phyloP scores from a whole-genome alignment of 1,284 basidiomycete species.

The Microbotryum saponariae region DNA sequence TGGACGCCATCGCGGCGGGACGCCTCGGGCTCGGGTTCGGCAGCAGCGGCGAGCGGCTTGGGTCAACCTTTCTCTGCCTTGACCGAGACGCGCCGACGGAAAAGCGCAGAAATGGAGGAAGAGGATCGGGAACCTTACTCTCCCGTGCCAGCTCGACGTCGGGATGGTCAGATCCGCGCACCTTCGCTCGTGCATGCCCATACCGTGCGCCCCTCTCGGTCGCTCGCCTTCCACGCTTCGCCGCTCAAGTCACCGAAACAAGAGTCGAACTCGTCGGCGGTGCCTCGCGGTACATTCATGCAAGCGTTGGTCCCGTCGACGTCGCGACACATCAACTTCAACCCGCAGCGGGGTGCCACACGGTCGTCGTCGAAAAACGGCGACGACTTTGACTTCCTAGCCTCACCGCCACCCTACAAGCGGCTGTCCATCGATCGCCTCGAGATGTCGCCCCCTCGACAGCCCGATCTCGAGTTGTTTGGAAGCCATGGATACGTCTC shows the following conservation, averaged over 20 bases:
- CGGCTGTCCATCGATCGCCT: conserved; percentile 27
- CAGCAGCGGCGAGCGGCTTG: not conserved
- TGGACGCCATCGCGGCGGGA: conserved; percentile 8
- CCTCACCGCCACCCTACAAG: conserved; percentile 21
- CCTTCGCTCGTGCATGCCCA: conserved; percentile 30
- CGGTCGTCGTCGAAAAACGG: not conserved
- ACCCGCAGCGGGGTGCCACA: not conserved
- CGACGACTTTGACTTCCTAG: not conserved
- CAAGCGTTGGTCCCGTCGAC: conserved; percentile 6
- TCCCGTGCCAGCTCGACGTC: conserved; percentile 3
- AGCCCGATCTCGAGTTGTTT: conserved; percentile 17
- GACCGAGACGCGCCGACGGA: conserved; percentile 19
- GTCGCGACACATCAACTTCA: conserved; percentile 6
- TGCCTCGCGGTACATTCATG: not conserved
- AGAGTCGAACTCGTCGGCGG: not conserved
- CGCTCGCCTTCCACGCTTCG: conserved; percentile 21
- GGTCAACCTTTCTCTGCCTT: conserved; percentile 8
- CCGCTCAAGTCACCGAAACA: not conserved
- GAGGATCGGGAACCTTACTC: conserved; percentile 14
- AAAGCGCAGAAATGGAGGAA: conserved; percentile 32
- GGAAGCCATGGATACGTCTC: conserved; percentile 9
- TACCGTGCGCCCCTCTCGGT: conserved; percentile 22
- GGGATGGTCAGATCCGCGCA: conserved; percentile 10
- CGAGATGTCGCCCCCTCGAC: conserved; percentile 1
- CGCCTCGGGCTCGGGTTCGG: not conserved